A percentile compares a stretch with the other conserved stretches of the same genome.
Evolutionary conservation across 2,329 filamentous ascomycete genomes (phyloP).

Genomic region (Penicillium crustosum): DNA sequence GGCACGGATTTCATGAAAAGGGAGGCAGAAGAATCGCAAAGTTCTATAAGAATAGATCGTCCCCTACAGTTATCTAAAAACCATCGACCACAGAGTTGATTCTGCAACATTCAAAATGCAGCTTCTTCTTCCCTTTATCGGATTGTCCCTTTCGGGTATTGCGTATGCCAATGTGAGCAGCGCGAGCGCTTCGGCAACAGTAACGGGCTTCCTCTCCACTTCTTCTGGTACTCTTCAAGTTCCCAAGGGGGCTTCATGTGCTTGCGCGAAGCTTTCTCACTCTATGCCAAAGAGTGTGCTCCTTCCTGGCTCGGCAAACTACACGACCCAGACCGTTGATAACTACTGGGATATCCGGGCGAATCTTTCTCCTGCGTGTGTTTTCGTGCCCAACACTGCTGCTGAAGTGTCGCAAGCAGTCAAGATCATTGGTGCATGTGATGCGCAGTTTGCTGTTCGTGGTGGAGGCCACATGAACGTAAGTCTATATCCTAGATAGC

Average conservation of each 20-base stretch:
- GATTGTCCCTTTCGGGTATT: slow-evolving; percentile 1
- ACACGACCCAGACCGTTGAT: slow-evolving; percentile 22
- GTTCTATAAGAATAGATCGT: neutral
- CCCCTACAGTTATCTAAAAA: neutral
- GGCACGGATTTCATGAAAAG: neutral
- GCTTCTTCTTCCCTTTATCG: neutral
- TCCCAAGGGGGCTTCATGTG: slow-evolving; percentile 11
- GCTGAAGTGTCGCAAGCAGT: slow-evolving; percentile 28
- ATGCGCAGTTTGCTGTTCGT: slow-evolving; percentile 54
- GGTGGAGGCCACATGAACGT: slow-evolving; percentile 53
- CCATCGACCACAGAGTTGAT: neutral
- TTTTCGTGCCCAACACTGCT: slow-evolving; percentile 31
- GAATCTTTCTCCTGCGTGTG: slow-evolving; percentile 29
- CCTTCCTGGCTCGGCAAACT: slow-evolving; percentile 19
- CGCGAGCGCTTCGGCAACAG: neutral
- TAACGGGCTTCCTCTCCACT: slow-evolving; percentile 1
- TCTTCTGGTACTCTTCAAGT: neutral
- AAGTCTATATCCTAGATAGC: neutral
- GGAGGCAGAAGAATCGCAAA: neutral
- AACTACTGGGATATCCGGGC: slow-evolving; percentile 34
- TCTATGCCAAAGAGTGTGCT: slow-evolving; percentile 5
- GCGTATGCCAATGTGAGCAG: neutral
- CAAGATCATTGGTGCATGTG: slow-evolving; percentile 22
- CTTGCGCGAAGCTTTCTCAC: slow-evolving; percentile 10
- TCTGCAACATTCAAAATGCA: neutral